phyloP scores from a whole-genome alignment of 805 yeast species.

The Clavispora santaluciae region DNA sequence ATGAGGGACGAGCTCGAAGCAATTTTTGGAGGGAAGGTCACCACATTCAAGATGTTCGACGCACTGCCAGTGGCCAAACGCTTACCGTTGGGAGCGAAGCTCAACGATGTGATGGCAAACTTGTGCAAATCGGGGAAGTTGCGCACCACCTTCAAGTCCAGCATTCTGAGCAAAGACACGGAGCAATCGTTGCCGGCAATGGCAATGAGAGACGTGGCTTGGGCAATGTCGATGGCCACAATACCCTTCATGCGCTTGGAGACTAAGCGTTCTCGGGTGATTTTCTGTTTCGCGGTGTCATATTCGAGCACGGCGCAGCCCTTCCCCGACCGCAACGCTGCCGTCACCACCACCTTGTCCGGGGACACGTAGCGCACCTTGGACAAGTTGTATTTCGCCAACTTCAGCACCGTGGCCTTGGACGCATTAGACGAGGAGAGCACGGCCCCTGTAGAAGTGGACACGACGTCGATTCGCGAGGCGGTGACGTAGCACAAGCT shows the following conservation, averaged over 20 bases:
- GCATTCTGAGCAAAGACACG: conserved; percentile 48
- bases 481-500: conserved; percentile 59
- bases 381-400: conserved; percentile 28
- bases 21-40: conserved; percentile 51
- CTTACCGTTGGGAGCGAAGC: conserved; percentile 64
- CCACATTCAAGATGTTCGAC: conserved; percentile 64
- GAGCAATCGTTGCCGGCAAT: conserved; percentile 66
- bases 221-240: conserved; percentile 45
- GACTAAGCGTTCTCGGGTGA: conserved; percentile 39
- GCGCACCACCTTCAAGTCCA: conserved; percentile 48
- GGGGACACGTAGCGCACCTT: conserved; percentile 41
- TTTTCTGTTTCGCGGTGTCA: conserved; percentile 36
- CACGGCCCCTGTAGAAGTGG: conserved; percentile 43
- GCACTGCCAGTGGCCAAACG: conserved; percentile 72
- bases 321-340: conserved; percentile 25
- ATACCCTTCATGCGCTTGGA: conserved; percentile 51
- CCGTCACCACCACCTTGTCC: conserved; percentile 29
- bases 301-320: conserved; percentile 42
- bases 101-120: conserved; percentile 71
- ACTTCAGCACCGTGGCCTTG: conserved; percentile 16
- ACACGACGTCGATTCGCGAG: conserved; percentile 46
- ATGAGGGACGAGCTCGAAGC: conserved; percentile 36
- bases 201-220: conserved; percentile 41
- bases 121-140: conserved; percentile 60
- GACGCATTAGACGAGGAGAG: conserved; percentile 21